phyloP scores from a whole-genome alignment of 257 asterid genomes.

The Capsicum pubescens region DNA sequence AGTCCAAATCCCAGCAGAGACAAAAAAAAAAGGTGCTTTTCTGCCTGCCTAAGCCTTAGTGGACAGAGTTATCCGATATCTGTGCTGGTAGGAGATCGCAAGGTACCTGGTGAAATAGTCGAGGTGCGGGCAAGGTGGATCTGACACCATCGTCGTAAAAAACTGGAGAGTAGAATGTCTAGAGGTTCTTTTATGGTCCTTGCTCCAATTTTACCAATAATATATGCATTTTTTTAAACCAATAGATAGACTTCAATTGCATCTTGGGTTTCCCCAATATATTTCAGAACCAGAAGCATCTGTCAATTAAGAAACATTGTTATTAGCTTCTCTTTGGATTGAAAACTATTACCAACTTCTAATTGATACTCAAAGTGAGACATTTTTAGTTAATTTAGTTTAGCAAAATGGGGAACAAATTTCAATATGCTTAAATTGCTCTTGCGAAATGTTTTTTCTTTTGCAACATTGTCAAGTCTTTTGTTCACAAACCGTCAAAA shows the following conservation, averaged over 20 bases:
- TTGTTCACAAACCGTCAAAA: not conserved
- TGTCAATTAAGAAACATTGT: not conserved
- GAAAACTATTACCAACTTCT: constrained; percentile 12
- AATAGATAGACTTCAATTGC: constrained; percentile 7
- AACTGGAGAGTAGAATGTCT: not conserved
- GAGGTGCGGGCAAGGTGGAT: not conserved
- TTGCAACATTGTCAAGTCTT: not conserved
- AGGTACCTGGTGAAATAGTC: not conserved
- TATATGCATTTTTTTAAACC: not conserved
- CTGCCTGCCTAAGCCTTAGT: not conserved
- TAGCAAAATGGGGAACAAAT: not conserved
- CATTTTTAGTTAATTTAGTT: not conserved
- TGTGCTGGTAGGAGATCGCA: not conserved
- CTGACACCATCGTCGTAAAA: not conserved
- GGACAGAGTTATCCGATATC: not conserved
- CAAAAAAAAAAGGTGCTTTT: not conserved
- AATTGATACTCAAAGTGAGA: not conserved
- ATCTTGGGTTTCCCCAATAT: constrained; percentile 22
- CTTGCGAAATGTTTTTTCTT: not conserved
- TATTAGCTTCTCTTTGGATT: constrained; percentile 15
- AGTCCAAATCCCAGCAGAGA: not conserved
- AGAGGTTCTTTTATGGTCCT: constrained; percentile 11
- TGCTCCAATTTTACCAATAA: constrained; percentile 12
- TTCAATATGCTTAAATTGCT: constrained; percentile 9
- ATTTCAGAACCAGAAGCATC: constrained; percentile 18